A percentile compares a stretch with the other conserved stretches of the same genome.
Conservation (phyloP, 164 flowering plant species). For the Stephania yunnanensis region DNA sequence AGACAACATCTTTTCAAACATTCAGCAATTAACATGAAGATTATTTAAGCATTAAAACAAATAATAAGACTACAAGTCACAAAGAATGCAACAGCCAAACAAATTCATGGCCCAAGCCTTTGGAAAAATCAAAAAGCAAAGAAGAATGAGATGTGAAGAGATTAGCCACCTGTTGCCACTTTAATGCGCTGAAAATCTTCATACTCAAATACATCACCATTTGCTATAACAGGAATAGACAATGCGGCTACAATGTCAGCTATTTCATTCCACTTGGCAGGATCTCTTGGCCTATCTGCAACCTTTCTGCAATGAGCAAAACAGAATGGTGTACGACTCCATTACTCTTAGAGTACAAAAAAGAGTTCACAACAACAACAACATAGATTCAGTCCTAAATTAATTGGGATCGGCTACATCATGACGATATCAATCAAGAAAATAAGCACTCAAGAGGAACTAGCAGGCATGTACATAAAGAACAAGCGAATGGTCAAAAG, state of each 20-base stretch:
- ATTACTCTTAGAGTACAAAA: neutral
- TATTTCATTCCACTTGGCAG: slow-evolving; percentile 92
- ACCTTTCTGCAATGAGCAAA: slow-evolving; percentile 53
- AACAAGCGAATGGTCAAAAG: neutral
- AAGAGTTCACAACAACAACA: neutral
- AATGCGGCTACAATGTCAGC: slow-evolving; percentile 82
- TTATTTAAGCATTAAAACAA: neutral
- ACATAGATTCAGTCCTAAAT: no score
- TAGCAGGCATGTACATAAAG: neutral
- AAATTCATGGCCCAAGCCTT: neutral
- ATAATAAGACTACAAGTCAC: neutral
- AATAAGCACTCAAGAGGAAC: no score
- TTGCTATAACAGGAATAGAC: slow-evolving; percentile 91
- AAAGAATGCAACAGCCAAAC: neutral
- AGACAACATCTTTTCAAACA: neutral
- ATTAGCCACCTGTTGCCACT: slow-evolving; percentile 55
- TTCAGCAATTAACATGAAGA: neutral
- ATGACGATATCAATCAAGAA: neutral
- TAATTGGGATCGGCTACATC: neutral
- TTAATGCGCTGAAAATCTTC: slow-evolving; percentile 71
- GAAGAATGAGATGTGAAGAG: neutral
- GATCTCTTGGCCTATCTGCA: slow-evolving; percentile 92
- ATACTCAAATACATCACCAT: slow-evolving; percentile 86
- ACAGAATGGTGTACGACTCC: slow-evolving; percentile 4
- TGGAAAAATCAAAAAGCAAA: neutral